A percentile compares a stretch with the other conserved stretches of the same genome.
These are phyloP conservation scores for Isabelozyma pseudorhagii DNA, from an alignment of 805 yeast species.

Conservation along the genomic window DNA sequence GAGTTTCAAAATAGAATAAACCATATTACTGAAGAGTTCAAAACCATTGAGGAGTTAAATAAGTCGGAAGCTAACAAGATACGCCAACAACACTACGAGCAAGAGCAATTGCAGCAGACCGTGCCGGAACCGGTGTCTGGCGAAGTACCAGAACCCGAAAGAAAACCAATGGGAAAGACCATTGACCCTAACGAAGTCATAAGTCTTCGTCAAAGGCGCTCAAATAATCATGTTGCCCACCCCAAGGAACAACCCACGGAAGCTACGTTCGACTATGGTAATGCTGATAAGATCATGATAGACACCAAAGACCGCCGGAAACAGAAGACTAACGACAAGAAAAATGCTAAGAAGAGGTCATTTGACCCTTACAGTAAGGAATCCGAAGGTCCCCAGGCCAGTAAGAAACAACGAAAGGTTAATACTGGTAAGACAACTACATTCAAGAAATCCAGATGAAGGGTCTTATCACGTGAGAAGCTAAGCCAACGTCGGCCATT, in stretches of 20 bases:
- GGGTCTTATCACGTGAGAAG: not conserved
- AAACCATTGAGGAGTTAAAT: not conserved
- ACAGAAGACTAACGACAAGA: conserved; percentile 14
- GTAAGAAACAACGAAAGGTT: conserved; percentile 41
- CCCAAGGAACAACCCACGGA: not conserved
- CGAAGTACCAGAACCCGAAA: not conserved
- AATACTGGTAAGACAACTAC: conserved; percentile 38
- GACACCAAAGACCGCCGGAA: conserved; percentile 10
- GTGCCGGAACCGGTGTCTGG: conserved; percentile 1
- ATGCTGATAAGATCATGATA: conserved; percentile 40
- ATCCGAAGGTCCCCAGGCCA: conserved; percentile 52
- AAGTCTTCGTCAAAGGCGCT: conserved; percentile 28
- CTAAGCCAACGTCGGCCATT: not conserved
- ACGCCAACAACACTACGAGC: not conserved
- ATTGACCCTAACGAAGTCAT: conserved; percentile 36
- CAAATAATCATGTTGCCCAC: not conserved
- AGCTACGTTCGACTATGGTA: conserved; percentile 41
- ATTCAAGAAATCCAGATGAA: conserved; percentile 13
- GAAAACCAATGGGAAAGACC: conserved; percentile 4
- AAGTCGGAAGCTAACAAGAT: not conserved
- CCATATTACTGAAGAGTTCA: not conserved
- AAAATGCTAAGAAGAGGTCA: conserved; percentile 33
- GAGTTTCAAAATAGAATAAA: not conserved
- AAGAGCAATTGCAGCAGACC: not conserved
- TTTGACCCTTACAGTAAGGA: conserved; percentile 60